Base-by-base conservation (phyloP, 805 yeast genomes). In the Metschnikowia lachancei region DNA sequence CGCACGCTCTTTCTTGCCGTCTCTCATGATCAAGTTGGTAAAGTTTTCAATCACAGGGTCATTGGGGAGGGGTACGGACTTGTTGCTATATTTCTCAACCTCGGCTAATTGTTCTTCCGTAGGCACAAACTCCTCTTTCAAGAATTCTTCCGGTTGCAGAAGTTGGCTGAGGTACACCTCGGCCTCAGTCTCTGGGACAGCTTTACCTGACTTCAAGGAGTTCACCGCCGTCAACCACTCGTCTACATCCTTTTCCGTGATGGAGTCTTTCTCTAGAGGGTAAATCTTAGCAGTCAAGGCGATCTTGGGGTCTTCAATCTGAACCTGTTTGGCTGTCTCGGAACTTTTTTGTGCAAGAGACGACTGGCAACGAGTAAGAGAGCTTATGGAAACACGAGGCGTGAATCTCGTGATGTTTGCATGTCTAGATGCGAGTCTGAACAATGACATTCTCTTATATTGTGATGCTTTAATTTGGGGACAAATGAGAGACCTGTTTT, bases 1-100 rank as follows among this genome's bases (percentile, higher is more conserved):
- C 0, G 98, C 97, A 41, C 75, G 70, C 45, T 87, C 79, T 65
- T 91, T 94, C 65, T 83, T 83, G 36, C 99, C 99, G 62, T 88
- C 83, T 61, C 87, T 82, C 98, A 94, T 94, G 51, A 94, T 82
- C 70, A 90, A 75, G 62, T 90, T 90, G 45, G 87, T 83, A 60
- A 94, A 80, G 56, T 86, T 83, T 41, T 83, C 82, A 40, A 91
- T 72, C 17, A 83, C 78, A n/a, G 87, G 85, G 57, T 89, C 94
- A 37, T 70, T 67, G 53, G 75, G 72, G 22, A 70, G 59, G 22
- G 96, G 95, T 26, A 88, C 68, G 11, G 80, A 77, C 50, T 70
- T 68, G 34, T 65, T 71, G 48, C 75, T 69, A 41, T 84, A 67
- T 11, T 62, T 64, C 46, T 75, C 80, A 36, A 72, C 72, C 62